Base-by-base conservation (phyloP, 2,329 filamentous ascomycete species). In the Stemphylium lycopersici region DNA sequence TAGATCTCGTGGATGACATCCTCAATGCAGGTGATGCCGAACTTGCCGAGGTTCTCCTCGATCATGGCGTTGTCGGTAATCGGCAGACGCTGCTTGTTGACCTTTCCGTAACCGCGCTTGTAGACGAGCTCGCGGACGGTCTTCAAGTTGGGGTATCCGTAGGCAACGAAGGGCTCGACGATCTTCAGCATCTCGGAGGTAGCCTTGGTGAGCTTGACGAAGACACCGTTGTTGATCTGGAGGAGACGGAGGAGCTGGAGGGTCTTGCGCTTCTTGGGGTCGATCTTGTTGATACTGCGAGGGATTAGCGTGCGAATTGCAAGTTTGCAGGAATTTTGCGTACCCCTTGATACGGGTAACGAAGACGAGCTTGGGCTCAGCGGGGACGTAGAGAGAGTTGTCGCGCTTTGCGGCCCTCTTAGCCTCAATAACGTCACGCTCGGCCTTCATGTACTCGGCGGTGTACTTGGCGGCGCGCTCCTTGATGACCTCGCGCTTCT, bases 151-250 rank as follows among this genome's bases (percentile, higher is more conserved):
- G 95, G 95, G 87, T 98, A 98, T 80, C 95, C 95, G 82, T 98
- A 99, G 78, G 95, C 93, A 75, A 99, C 89, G 88, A 93, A 99
- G 74, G 95, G 95, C 88, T 99, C 95, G 80, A 99, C 91, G 70
- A 99, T 74, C 71, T 93, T 96, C 78, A 96, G 86, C 93, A 97
- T 97, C 88, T 97, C 93, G 41, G 73, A 88, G 77, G 93, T 98
- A 68, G 95, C 95, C 90, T 98, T 99, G 84, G 93, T 98, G 78
- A 97, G 85, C 76, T 88, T 88, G 83, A 99, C 85, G 84, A 99
- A 99, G 81, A 97, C 91, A 82, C 95, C 95, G 81, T 96, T 98
- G 91, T 99, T 99, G 90, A 99, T 99, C 87, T 99, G 95, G 78
- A 99, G 90, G 67, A 99, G 92, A 87, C 95, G 93, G 81, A 99